These are phyloP conservation scores for Collybia mongolica DNA, from an alignment of 768 basidiomycete genomes.

Conservation along the genomic window DNA sequence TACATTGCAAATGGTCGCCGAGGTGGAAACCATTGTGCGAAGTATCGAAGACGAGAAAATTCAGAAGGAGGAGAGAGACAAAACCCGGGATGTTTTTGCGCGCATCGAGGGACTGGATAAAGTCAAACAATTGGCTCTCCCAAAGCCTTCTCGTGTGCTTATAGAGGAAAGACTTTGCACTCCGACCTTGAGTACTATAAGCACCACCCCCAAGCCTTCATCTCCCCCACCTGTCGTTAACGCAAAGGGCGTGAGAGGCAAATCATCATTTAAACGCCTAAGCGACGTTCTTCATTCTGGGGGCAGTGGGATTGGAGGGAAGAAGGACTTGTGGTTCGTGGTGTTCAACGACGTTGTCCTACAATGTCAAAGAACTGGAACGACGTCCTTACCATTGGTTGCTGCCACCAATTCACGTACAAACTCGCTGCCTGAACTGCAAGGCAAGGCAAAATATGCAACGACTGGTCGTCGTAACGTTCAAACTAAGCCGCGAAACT, in stretches of 20 bases:
- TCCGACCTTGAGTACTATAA: constrained; percentile 24
- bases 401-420: constrained; percentile 65
- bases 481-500: constrained; percentile 82
- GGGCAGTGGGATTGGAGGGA: constrained; percentile 52
- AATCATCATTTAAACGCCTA: constrained; percentile 84
- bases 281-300: constrained; percentile 80
- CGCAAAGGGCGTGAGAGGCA: constrained; percentile 70
- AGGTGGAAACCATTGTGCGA: constrained; percentile 94
- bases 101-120: constrained; percentile 96
- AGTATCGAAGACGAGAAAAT: constrained; percentile 99
- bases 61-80: constrained; percentile 93
- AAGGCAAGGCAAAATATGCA: constrained; percentile 82
- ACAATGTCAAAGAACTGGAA: constrained; percentile 87
- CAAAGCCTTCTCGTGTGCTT: constrained; percentile 87
- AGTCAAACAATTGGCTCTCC: constrained; percentile 87
- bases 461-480: constrained; percentile 74
- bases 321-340: constrained; percentile 92
- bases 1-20: constrained; percentile 94
- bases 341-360: constrained; percentile 95
- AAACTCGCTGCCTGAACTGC: constrained; percentile 79
- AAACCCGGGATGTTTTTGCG: constrained; percentile 92
- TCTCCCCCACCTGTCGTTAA: constrained; percentile 40
- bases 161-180: constrained; percentile 70
- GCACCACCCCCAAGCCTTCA: constrained; percentile 30
- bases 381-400: constrained; percentile 79